A percentile compares a stretch with the other conserved stretches of the same genome.
phyloP scores from a whole-genome alignment of 1,284 basidiomycete genomes.

The Kalmanozyma brasiliensis region DNA sequence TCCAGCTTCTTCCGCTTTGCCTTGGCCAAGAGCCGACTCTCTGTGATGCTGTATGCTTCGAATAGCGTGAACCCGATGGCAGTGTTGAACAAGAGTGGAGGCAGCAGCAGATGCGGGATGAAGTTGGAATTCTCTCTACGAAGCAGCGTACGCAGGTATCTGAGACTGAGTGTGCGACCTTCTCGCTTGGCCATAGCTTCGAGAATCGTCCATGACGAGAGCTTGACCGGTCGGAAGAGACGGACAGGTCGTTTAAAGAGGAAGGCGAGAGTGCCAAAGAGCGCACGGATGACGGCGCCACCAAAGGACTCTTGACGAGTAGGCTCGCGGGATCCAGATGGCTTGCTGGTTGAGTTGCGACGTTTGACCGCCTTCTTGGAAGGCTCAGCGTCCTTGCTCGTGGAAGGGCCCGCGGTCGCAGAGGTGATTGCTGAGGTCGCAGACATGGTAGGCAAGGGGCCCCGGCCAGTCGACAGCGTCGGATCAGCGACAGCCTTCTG shows the following conservation, averaged over 20 bases:
- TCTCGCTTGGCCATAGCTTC: conserved; percentile 68
- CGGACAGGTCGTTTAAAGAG: conserved; percentile 68
- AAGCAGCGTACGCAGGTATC: conserved; percentile 66
- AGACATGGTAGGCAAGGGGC: conserved; percentile 10
- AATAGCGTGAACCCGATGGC: conserved; percentile 68
- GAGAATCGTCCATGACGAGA: conserved; percentile 67
- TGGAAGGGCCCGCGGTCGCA: conserved; percentile 4
- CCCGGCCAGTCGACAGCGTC: background rate
- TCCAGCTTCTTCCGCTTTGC: conserved; percentile 4
- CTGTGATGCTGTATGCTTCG: conserved; percentile 63
- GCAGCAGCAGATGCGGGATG: conserved; percentile 58
- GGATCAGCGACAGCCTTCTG: background rate
- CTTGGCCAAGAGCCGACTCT: conserved; percentile 40
- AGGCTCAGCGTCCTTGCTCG: background rate
- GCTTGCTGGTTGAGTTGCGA: conserved; percentile 11
- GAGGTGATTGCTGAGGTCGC: conserved; percentile 7
- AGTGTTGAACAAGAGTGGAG: conserved; percentile 67
- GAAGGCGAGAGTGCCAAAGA: conserved; percentile 68
- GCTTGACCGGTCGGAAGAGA: conserved; percentile 68
- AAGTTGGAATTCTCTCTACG: conserved; percentile 58
- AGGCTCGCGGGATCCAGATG: conserved; percentile 12
- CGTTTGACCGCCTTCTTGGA: conserved; percentile 22
- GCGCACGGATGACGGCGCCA: conserved; percentile 60
- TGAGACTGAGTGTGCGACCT: conserved; percentile 57
- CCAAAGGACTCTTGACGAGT: conserved; percentile 54